Evolutionary conservation across 1,284 basidiomycete species (phyloP).

Genomic region (Trichosporon sp.): DNA sequence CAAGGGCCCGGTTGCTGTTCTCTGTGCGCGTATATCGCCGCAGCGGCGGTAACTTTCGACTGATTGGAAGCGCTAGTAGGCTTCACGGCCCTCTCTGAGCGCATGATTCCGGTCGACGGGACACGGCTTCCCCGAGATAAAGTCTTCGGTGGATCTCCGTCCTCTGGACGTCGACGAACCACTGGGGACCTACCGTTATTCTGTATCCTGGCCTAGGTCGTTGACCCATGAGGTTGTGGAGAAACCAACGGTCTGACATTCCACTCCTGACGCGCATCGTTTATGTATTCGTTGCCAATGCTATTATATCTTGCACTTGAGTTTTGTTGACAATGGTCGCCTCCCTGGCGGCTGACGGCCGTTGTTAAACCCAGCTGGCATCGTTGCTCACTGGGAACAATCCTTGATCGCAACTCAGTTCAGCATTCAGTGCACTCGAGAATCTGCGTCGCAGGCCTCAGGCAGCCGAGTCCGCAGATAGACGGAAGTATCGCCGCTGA

Average conservation of each 20-base stretch:
- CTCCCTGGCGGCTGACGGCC: too few relatives aligned
- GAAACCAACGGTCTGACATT: constrained; percentile 29
- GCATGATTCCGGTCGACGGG: constrained; percentile 28
- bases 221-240: constrained; percentile 29
- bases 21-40: not conserved
- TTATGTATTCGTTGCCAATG: not conserved
- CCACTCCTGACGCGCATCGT: not conserved
- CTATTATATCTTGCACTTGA: not conserved
- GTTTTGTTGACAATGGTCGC: not conserved
- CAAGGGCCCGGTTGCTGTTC: constrained; percentile 23
- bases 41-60: constrained; percentile 18
- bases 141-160: constrained; percentile 6
- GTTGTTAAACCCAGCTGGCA: not conserved
- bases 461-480: not conserved
- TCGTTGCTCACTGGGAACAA: too few relatives aligned
- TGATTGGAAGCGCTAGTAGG: constrained; percentile 17
- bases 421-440: not conserved
- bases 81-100: constrained; percentile 9
- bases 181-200: constrained; percentile 23
- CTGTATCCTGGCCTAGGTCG: constrained; percentile 32
- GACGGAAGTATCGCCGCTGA: not conserved
- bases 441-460: not conserved
- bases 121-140: constrained; percentile 26
- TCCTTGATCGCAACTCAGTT: not conserved
- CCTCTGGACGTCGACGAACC: constrained; percentile 17